Conservation (phyloP, 2,329 filamentous ascomycete species). For the Bipolaris zeicola region DNA sequence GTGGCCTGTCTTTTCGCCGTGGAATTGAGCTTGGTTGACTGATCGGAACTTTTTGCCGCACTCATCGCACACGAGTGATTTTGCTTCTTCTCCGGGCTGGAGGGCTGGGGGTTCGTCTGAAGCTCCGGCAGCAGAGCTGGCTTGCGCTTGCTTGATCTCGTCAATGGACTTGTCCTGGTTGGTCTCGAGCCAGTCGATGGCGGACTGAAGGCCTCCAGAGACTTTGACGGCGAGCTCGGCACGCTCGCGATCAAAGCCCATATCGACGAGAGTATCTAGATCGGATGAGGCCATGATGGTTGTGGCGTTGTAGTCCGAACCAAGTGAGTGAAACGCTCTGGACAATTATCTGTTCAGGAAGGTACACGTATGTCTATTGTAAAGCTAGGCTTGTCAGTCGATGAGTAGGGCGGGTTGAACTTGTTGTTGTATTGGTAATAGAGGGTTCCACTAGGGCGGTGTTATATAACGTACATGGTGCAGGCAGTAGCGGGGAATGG, state of each 20-base stretch:
- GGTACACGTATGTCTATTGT: constrained; percentile 5
- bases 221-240: constrained; percentile 85
- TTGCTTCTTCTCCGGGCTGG: constrained; percentile 71
- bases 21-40: constrained; percentile 81
- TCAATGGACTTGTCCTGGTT: constrained; percentile 88
- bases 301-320: constrained; percentile 10
- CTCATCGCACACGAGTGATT: constrained; percentile 90
- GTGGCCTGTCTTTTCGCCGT: constrained; percentile 89
- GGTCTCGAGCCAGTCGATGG: constrained; percentile 91
- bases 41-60: constrained; percentile 90
- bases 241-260: constrained; percentile 82
- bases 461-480: constrained; percentile 9
- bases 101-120: constrained; percentile 66
- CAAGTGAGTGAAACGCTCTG: constrained; percentile 7
- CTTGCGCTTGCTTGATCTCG: constrained; percentile 66
- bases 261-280: constrained; percentile 65
- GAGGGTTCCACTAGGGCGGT: constrained; percentile 8
- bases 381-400: neutral
- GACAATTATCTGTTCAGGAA: neutral
- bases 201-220: constrained; percentile 79
- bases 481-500: constrained; percentile 20
- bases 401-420: neutral
- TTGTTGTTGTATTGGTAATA: neutral
- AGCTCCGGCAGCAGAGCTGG: constrained; percentile 38
- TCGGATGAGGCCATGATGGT: constrained; percentile 58